phyloP scores from a whole-genome alignment of 345 rosid species.

The Murraya koenigii region DNA sequence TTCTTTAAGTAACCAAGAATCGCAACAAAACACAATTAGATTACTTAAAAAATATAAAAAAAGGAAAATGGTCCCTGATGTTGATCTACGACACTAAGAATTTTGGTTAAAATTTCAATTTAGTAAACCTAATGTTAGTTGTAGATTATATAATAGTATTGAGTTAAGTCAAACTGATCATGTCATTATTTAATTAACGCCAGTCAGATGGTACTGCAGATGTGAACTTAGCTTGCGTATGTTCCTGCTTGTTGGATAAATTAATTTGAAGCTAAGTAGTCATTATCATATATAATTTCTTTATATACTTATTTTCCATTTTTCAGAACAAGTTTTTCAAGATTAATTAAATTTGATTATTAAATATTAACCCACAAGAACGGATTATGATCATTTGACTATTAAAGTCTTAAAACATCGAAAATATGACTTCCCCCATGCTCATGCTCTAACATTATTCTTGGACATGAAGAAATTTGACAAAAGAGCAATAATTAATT shows the following conservation, averaged over 20 bases:
- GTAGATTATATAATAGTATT: neutral
- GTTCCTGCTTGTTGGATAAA: neutral
- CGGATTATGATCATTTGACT: neutral
- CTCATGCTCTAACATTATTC: neutral
- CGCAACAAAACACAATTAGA: neutral
- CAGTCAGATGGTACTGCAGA: neutral
- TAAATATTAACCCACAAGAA: neutral
- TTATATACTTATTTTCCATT: too few species aligned
- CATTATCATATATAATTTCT: neutral
- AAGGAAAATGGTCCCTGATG: neutral
- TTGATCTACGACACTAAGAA: neutral
- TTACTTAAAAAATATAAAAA: too few species aligned
- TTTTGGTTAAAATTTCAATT: constrained; percentile 34
- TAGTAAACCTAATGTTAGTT: constrained; percentile 12
- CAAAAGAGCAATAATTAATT: neutral
- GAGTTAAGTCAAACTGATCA: constrained; percentile 14
- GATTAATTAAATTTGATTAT: neutral
- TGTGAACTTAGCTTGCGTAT: neutral
- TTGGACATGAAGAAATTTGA: neutral
- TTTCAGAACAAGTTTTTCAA: neutral
- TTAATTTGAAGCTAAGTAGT: neutral
- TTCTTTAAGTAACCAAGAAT: constrained; percentile 9
- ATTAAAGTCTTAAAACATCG: too few species aligned
- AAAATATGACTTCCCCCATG: neutral
- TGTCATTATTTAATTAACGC: neutral